Evolutionary conservation across 108 stramenopile genomes (phyloP).

Genomic region (Thalassiosira profunda): DNA sequence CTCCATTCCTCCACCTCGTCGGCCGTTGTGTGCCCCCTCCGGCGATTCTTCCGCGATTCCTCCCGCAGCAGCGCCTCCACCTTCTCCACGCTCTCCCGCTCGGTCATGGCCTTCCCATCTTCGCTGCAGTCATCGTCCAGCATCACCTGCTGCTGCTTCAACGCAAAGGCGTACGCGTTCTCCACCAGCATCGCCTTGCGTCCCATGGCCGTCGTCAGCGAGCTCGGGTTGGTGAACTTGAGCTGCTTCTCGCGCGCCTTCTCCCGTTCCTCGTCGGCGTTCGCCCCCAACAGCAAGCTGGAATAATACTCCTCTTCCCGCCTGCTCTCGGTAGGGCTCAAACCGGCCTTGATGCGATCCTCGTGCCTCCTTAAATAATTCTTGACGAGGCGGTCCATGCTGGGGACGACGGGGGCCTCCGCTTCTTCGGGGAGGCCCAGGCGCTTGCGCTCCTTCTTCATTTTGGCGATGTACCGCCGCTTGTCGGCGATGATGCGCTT

Average conservation of each 20-base stretch:
- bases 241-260: not conserved
- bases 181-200: slow-evolving; percentile 64
- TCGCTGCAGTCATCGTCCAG: slow-evolving; percentile 22
- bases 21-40: slow-evolving; percentile 31
- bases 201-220: slow-evolving; percentile 64
- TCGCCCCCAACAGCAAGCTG: slow-evolving; percentile 60
- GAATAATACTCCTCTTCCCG: slow-evolving; percentile 72
- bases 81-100: slow-evolving; percentile 62
- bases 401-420: slow-evolving; percentile 12
- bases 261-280: not conserved
- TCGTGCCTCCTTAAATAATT: slow-evolving; percentile 56
- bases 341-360: slow-evolving; percentile 18
- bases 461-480: slow-evolving; percentile 7
- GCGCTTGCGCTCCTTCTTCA: slow-evolving; percentile 19
- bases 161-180: slow-evolving; percentile 80
- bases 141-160: slow-evolving; percentile 80
- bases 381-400: slow-evolving; percentile 64
- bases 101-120: slow-evolving; percentile 33
- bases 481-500: slow-evolving; percentile 33
- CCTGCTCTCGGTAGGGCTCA: slow-evolving; percentile 21
- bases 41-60: slow-evolving; percentile 51
- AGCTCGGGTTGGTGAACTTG: slow-evolving; percentile 10
- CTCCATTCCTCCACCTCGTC: slow-evolving; percentile 44
- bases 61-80: slow-evolving; percentile 71
- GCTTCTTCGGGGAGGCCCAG: slow-evolving; percentile 10